Percentiles rank a stretch among this genome's conserved stretches.
phyloP scores from a whole-genome alignment of 73 alveolate genomes.

The Paramecium caudatum region DNA sequence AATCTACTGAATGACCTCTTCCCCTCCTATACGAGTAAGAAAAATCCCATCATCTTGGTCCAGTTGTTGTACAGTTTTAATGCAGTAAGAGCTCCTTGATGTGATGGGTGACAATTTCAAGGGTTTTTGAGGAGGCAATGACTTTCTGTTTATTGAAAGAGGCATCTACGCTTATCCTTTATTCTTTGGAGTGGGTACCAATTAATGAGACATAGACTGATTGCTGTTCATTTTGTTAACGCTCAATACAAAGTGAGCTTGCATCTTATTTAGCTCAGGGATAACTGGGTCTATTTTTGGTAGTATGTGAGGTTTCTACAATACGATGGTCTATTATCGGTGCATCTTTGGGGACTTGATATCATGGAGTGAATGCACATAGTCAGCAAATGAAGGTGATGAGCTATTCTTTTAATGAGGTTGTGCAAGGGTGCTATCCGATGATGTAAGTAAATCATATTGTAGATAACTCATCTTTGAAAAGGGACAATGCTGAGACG shows the following conservation, averaged over 20 bases:
- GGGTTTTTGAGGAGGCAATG: neutral
- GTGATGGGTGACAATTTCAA: neutral
- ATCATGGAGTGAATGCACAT: neutral
- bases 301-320: neutral
- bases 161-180: neutral
- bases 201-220: no score
- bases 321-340: neutral
- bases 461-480: neutral
- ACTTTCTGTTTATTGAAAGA: neutral
- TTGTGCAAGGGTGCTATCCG: neutral
- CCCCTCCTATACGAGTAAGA: neutral
- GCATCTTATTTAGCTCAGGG: neutral
- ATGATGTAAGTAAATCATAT: neutral
- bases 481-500: slow-evolving; percentile 2
- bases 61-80: neutral
- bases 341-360: neutral
- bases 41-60: neutral
- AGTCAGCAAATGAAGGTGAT: slow-evolving; percentile 11
- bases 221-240: neutral
- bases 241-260: neutral
- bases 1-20: neutral
- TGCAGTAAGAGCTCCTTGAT: neutral
- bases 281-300: neutral
- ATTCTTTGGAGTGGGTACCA: neutral
- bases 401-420: no score